A percentile compares a stretch with the other conserved stretches of the same genome.
Conservation (phyloP, 345 rosid genomes). For the Populus ilicifolia region DNA sequence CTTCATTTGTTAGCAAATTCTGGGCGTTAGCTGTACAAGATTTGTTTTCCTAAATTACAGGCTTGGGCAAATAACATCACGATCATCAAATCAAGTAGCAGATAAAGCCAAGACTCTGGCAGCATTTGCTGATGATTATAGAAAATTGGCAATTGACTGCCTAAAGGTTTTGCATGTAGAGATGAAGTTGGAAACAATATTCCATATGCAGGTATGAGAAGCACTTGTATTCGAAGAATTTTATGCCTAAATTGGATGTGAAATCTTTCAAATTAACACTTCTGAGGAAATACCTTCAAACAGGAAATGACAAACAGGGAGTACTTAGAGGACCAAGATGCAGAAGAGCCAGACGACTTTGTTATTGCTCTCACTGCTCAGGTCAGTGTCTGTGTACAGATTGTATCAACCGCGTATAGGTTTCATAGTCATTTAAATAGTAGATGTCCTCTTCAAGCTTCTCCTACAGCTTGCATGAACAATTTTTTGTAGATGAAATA, state of each 20-base stretch:
- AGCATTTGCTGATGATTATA: slow-evolving; percentile 81
- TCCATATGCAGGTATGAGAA: slow-evolving; percentile 79
- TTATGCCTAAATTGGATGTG: neutral
- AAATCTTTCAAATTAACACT: slow-evolving; percentile 2
- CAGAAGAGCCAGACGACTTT: slow-evolving; percentile 97
- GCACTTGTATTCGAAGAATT: slow-evolving; percentile 1
- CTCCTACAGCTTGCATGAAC: neutral
- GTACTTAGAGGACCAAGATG: slow-evolving; percentile 88
- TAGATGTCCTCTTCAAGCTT: neutral
- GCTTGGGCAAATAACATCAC: slow-evolving; percentile 61
- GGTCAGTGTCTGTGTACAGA: slow-evolving; percentile 33
- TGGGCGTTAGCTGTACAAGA: slow-evolving; percentile 9
- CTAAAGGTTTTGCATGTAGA: slow-evolving; percentile 94
- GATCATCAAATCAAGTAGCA: slow-evolving; percentile 49
- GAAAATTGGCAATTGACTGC: slow-evolving; percentile 95
- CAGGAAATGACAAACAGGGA: slow-evolving; percentile 90
- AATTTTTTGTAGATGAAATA: neutral
- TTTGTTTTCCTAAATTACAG: slow-evolving; percentile 34
- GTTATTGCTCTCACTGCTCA: slow-evolving; percentile 84
- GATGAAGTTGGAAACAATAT: slow-evolving; percentile 94
- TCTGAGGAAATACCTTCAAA: slow-evolving; percentile 18
- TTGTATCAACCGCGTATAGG: neutral
- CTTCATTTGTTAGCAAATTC: neutral
- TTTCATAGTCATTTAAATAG: neutral
- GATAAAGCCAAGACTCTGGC: slow-evolving; percentile 57